phyloP scores from a whole-genome alignment of 1,284 basidiomycete genomes.

The Apiotrichum mycotoxinovorans region DNA sequence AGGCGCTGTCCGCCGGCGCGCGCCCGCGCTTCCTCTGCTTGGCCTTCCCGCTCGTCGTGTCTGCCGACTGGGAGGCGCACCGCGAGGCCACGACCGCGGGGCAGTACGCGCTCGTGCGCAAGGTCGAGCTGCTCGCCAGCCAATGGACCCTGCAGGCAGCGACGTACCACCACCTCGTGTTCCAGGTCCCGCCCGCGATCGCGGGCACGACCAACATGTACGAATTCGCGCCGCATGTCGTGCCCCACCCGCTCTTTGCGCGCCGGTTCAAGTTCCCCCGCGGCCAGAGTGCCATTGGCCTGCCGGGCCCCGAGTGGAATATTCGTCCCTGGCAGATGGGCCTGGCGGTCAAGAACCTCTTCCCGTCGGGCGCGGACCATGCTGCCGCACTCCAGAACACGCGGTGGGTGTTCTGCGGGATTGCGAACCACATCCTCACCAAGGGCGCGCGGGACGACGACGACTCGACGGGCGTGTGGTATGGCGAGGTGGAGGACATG shows the following conservation, averaged over 20 bases:
- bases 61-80: slow-evolving; percentile 28
- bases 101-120: slow-evolving; percentile 24
- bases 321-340: slow-evolving; percentile 37
- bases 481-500: slow-evolving; percentile 20
- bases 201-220: slow-evolving; percentile 26
- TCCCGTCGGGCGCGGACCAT: slow-evolving; percentile 22
- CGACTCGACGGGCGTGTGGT: slow-evolving; percentile 28
- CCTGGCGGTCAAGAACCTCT: slow-evolving; percentile 30
- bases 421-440: slow-evolving; percentile 24
- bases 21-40: slow-evolving; percentile 23
- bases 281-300: slow-evolving; percentile 14
- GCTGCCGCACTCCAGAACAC: slow-evolving; percentile 5
- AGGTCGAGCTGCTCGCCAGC: slow-evolving; percentile 19
- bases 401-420: slow-evolving; percentile 21
- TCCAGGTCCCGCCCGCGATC: slow-evolving; percentile 32
- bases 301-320: slow-evolving; percentile 33
- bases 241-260: slow-evolving; percentile 7
- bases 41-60: slow-evolving; percentile 24
- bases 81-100: slow-evolving; percentile 21
- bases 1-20: slow-evolving; percentile 14
- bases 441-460: slow-evolving; percentile 27
- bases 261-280: slow-evolving; percentile 12
- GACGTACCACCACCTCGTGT: slow-evolving; percentile 29
- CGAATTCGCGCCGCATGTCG: slow-evolving; percentile 32
- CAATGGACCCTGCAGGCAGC: slow-evolving; percentile 12